These are phyloP conservation scores for Xenoacremonium recifei DNA, from an alignment of 2,329 filamentous ascomycete genomes.

Conservation along the genomic window DNA sequence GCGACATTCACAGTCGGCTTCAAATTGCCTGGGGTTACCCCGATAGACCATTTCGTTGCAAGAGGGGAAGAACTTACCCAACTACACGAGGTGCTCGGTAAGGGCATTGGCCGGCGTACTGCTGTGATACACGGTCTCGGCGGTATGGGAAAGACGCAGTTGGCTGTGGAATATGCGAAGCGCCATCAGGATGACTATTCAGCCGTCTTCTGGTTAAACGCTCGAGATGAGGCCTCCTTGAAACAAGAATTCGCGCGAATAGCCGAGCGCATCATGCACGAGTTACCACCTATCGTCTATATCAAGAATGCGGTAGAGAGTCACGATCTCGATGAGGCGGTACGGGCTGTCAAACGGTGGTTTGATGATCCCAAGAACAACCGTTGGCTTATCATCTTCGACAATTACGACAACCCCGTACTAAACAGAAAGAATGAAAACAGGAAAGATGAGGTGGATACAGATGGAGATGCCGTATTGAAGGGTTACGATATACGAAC, in stretches of 20 bases:
- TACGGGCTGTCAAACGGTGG: constrained; percentile 36
- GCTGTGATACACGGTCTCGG: constrained; percentile 39
- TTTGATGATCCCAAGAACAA: constrained; percentile 33
- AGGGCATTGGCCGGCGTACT: constrained; percentile 9
- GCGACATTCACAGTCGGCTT: too few species aligned
- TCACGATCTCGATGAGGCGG: constrained; percentile 23
- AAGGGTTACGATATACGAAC: constrained; percentile 30
- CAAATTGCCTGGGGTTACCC: constrained; percentile 2
- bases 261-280: constrained; percentile 26
- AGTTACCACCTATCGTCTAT: constrained; percentile 21
- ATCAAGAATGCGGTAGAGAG: constrained; percentile 21
- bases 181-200: constrained; percentile 33
- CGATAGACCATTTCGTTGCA: constrained; percentile 12
- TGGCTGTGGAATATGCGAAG: constrained; percentile 36
- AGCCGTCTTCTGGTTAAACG: constrained; percentile 43
- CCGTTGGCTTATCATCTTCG: constrained; percentile 39
- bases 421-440: too few species aligned
- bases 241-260: constrained; percentile 32
- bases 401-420: constrained; percentile 41
- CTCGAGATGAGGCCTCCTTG: constrained; percentile 34
- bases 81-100: constrained; percentile 11
- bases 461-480: neutral
- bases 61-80: constrained; percentile 15
- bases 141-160: constrained; percentile 46
- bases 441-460: neutral